Evolutionary conservation across 495 filamentous ascomycete genomes (phyloP).

Genomic region (Penicillium coprophilum): DNA sequence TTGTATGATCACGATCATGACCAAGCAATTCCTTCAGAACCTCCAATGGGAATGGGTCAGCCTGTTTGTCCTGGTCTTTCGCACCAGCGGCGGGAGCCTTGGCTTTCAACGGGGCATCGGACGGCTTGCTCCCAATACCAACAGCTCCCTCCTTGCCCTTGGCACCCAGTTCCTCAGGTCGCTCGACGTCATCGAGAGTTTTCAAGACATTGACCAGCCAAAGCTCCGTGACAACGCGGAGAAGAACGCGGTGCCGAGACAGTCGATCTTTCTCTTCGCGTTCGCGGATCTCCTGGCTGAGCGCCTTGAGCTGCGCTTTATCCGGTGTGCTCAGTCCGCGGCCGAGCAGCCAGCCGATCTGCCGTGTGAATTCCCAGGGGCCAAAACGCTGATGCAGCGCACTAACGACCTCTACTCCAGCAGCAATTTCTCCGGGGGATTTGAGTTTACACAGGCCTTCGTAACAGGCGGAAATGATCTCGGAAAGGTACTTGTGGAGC

Average conservation of each 20-base stretch:
- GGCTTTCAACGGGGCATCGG: slow-evolving; percentile 53
- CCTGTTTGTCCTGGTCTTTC: slow-evolving; percentile 45
- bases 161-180: slow-evolving; percentile 77
- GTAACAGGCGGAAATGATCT: slow-evolving; percentile 97
- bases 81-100: slow-evolving; percentile 27
- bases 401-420: slow-evolving; percentile 88
- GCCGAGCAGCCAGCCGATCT: slow-evolving; percentile 89
- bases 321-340: slow-evolving; percentile 91
- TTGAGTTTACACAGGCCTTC: slow-evolving; percentile 93
- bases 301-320: slow-evolving; percentile 74
- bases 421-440: slow-evolving; percentile 82
- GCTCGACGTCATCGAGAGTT: slow-evolving; percentile 83
- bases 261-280: slow-evolving; percentile 95
- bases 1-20: slow-evolving; percentile 87
- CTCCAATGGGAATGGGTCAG: slow-evolving; percentile 91
- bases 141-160: slow-evolving; percentile 61
- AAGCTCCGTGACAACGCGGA: slow-evolving; percentile 90
- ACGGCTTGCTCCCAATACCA: slow-evolving; percentile 47
- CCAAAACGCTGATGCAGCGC: slow-evolving; percentile 96
- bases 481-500: slow-evolving; percentile 94
- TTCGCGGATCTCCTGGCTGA: slow-evolving; percentile 79
- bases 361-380: slow-evolving; percentile 83
- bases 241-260: slow-evolving; percentile 77
- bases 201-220: slow-evolving; percentile 90
- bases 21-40: slow-evolving; percentile 94